phyloP scores from a whole-genome alignment of 1,284 basidiomycete genomes.

The Meripilus lineatus region DNA sequence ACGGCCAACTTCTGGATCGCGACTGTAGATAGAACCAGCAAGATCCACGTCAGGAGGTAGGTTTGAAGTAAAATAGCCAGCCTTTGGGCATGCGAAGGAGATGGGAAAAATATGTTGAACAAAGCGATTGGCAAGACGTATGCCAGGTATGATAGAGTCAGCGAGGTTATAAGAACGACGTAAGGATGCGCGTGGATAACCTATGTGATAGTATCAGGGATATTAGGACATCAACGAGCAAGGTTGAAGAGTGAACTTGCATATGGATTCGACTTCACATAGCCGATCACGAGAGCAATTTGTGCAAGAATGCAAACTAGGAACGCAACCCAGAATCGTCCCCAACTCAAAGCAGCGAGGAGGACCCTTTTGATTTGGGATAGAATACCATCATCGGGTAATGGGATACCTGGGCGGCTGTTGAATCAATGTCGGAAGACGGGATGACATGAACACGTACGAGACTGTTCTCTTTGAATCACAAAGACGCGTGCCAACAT shows the following conservation, averaged over 20 bases:
- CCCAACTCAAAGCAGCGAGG: conserved; percentile 25
- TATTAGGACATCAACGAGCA: not conserved
- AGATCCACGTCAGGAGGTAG: conserved; percentile 32
- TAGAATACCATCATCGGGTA: conserved; percentile 8
- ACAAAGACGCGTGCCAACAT: conserved; percentile 31
- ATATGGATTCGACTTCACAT: conserved; percentile 55
- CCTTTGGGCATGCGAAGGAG: conserved; percentile 15
- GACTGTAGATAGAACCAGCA: conserved; percentile 28
- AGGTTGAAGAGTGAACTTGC: conserved; percentile 36
- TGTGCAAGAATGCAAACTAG: conserved; percentile 41
- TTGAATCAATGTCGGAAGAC: not conserved
- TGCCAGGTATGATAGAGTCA: conserved; percentile 11
- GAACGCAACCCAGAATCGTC: conserved; percentile 58
- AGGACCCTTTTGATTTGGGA: conserved; percentile 12
- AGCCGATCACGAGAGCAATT: conserved; percentile 42
- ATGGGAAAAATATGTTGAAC: conserved; percentile 13
- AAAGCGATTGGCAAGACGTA: conserved; percentile 9
- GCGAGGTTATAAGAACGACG: conserved; percentile 9
- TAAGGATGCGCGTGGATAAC: conserved; percentile 11
- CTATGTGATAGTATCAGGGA: conserved; percentile 5
- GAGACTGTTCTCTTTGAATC: no score
- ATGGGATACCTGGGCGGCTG: not conserved
- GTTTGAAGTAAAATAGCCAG: conserved; percentile 21
- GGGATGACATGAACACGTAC: no score
- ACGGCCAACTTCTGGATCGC: conserved; percentile 19